phyloP scores from a whole-genome alignment of 2,329 filamentous ascomycete species.

The Colletotrichum sansevieriae region DNA sequence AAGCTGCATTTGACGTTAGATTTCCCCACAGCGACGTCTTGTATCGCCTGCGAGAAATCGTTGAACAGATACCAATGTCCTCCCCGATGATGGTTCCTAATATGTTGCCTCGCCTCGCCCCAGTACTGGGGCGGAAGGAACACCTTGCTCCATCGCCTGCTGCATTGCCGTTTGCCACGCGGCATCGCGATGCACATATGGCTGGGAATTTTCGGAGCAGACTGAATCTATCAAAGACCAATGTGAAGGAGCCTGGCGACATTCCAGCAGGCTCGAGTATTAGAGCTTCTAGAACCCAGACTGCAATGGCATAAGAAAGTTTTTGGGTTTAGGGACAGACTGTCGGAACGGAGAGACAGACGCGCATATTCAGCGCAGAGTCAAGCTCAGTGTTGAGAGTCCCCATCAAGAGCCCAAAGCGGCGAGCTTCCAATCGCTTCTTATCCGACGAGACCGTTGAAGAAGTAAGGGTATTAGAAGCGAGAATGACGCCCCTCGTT shows the following conservation, averaged over 20 bases:
- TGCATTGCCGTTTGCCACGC: slow-evolving; percentile 8
- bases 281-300: slow-evolving; percentile 22
- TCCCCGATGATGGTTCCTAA: too few species aligned
- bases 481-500: too few species aligned
- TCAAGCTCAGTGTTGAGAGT: too few species aligned
- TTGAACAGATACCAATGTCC: neutral
- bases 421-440: too few species aligned
- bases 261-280: slow-evolving; percentile 8
- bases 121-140: neutral
- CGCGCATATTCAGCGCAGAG: too few species aligned
- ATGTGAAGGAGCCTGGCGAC: slow-evolving; percentile 2
- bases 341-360: neutral
- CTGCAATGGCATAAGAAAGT: neutral
- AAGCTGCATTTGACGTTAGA: slow-evolving; percentile 2
- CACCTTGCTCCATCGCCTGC: neutral
- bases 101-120: neutral
- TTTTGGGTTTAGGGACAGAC: too few species aligned
- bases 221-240: neutral
- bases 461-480: too few species aligned
- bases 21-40: neutral
- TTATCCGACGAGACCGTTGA: too few species aligned
- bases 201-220: neutral
- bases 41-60: neutral
- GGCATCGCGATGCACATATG: slow-evolving; percentile 8
- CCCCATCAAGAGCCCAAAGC: too few species aligned